Conservation (phyloP, 768 basidiomycete species). For the Boletus pseudopeckii region DNA sequence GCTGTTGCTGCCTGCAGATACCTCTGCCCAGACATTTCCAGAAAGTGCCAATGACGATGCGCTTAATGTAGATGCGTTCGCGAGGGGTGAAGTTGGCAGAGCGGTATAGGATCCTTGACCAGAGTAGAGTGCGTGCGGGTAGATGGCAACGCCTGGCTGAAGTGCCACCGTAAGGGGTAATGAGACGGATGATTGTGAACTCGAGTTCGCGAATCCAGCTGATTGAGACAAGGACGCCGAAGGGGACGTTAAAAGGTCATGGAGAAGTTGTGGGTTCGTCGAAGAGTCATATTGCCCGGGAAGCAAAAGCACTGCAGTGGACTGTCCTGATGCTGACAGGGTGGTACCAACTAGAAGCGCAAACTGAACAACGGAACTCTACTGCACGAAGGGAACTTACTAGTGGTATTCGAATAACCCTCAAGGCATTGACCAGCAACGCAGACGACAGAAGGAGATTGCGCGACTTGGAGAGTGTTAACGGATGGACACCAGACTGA, state of each 20-base stretch:
- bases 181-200: slow-evolving; percentile 41
- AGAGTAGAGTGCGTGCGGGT: slow-evolving; percentile 58
- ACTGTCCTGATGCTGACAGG: slow-evolving; percentile 51
- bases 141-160: slow-evolving; percentile 65
- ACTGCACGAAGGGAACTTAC: slow-evolving; percentile 38
- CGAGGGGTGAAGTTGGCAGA: slow-evolving; percentile 49
- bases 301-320: slow-evolving; percentile 58
- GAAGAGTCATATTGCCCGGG: slow-evolving; percentile 74
- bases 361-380: slow-evolving; percentile 12
- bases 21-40: slow-evolving; percentile 62
- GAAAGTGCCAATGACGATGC: slow-evolving; percentile 68
- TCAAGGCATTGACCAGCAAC: slow-evolving; percentile 87
- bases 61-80: slow-evolving; percentile 47
- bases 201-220: slow-evolving; percentile 60
- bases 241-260: slow-evolving; percentile 61
- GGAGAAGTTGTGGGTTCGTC: slow-evolving; percentile 70
- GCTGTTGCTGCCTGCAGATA: slow-evolving; percentile 51
- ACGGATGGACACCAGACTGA: not conserved
- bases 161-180: slow-evolving; percentile 69
- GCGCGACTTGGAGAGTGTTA: slow-evolving; percentile 42
- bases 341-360: slow-evolving; percentile 60
- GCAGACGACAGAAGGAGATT: slow-evolving; percentile 66
- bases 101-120: slow-evolving; percentile 59
- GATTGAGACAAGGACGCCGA: slow-evolving; percentile 57
- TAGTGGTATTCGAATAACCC: slow-evolving; percentile 69